Percentiles rank a stretch among this genome's conserved stretches.
These are phyloP conservation scores for Argentina anserina DNA, from an alignment of 306 rosid genomes.

Conservation along the genomic window DNA sequence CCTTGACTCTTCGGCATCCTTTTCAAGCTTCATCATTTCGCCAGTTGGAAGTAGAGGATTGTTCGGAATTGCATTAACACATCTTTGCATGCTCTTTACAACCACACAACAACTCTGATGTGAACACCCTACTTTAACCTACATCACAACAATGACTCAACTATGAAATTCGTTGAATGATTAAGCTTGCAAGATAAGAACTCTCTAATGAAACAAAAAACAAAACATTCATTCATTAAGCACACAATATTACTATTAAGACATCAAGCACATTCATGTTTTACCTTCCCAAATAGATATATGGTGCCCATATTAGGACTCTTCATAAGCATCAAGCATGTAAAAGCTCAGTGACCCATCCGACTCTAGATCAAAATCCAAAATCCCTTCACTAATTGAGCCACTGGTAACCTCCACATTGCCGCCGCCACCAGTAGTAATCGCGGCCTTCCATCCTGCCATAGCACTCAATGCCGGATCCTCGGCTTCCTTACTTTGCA, in stretches of 20 bases:
- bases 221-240: too few relatives aligned
- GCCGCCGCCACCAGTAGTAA: constrained; percentile 39
- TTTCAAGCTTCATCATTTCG: constrained; percentile 62
- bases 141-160: constrained; percentile 26
- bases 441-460: constrained; percentile 70
- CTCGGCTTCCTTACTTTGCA: constrained; percentile 53
- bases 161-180: constrained; percentile 11
- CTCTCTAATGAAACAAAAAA: background rate
- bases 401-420: constrained; percentile 28
- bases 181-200: constrained; percentile 3
- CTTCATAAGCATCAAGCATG: constrained; percentile 79
- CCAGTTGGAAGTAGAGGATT: constrained; percentile 40
- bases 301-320: constrained; percentile 70
- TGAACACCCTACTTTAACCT: constrained; percentile 75
- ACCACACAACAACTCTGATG: constrained; percentile 90
- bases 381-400: constrained; percentile 26
- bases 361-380: constrained; percentile 47
- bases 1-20: constrained; percentile 52
- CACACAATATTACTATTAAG: background rate
- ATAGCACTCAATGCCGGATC: constrained; percentile 63
- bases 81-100: constrained; percentile 83
- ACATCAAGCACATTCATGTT: background rate
- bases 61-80: constrained; percentile 79
- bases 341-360: constrained; percentile 75
- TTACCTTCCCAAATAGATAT: constrained; percentile 94